Base-by-base conservation (phyloP, 805 yeast genomes). In the Yarrowia sp. region DNA sequence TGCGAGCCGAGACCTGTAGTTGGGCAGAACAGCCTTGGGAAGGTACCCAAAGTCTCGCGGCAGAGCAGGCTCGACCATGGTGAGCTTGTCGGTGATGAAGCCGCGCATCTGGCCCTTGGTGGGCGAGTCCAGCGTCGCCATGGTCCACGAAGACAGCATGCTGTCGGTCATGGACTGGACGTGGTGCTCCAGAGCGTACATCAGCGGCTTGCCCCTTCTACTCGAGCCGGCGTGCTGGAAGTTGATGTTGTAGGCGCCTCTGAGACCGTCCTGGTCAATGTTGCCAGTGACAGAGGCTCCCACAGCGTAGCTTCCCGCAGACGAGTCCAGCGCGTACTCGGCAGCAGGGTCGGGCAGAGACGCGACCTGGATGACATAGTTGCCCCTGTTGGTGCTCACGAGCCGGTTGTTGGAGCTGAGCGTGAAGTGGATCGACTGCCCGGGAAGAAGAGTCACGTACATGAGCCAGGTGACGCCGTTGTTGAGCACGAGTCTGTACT, bases 161-260 rank as follows among this genome's bases (percentile, higher is more conserved):
- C 68, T 61, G 1, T 70, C 44, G 7, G 74, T 69, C 58, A 83
- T 75, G 5, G 80, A 68, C 1, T 69, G 70, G 25, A 74, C 74
- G 65, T 84, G 88, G 69, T 85, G 90, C 3, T 88, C 87, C 24
- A 84, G 74, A 6, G 86, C 86, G 71, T 80, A 86, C 38, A 84
- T 70, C 19, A 85, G 70, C 1, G 78, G 59, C 25, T 51, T 51
- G 6, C 33, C 44, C 13, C n/a, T 24, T 12, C 7, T 12, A 32
- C 59, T 38, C 10, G 22, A 16, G 4, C 64, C 69, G 2, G 79
- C 77, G 42, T 63, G 35, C n/a, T 38, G 36, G 56, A 47, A n/a
- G 59, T 25, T 63, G 51, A 67, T 39, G 29, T 51, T 13, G 63
- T 63, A 19, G 27, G 38, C 8, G 13, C 63, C 63, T 21, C 36